These are phyloP conservation scores for Saksenaea oblongispora DNA, from an alignment of 371 early-diverging fungal species.

Conservation along the genomic window DNA sequence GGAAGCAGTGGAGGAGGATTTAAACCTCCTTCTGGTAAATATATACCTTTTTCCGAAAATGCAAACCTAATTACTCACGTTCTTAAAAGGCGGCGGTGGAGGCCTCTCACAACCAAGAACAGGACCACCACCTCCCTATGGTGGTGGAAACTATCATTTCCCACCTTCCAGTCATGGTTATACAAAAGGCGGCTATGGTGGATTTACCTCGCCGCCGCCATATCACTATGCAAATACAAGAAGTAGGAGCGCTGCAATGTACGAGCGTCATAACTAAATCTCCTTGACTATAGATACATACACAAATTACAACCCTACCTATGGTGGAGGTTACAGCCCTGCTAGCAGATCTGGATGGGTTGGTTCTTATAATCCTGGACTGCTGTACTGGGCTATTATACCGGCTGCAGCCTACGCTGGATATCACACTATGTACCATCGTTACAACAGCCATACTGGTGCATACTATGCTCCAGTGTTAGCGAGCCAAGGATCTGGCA, in stretches of 20 bases:
- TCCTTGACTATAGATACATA: constrained; percentile 22
- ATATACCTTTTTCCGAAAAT: neutral
- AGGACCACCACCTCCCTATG: constrained; percentile 18
- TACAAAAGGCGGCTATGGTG: constrained; percentile 42
- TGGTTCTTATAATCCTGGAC: constrained; percentile 39
- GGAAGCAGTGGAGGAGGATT: constrained; percentile 16
- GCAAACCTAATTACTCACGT: neutral
- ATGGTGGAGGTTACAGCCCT: constrained; percentile 37
- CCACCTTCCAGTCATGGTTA: constrained; percentile 19
- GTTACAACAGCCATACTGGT: constrained; percentile 39
- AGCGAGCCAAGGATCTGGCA: constrained; percentile 23
- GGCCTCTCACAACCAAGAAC: constrained; percentile 12
- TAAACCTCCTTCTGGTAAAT: constrained; percentile 10
- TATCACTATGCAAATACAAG: constrained; percentile 22
- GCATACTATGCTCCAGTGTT: constrained; percentile 52
- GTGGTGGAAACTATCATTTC: constrained; percentile 22
- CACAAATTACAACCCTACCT: constrained; percentile 37
- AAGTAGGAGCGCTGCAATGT: constrained; percentile 18
- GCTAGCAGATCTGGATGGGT: constrained; percentile 34
- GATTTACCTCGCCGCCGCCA: constrained; percentile 19
- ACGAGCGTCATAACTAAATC: neutral
- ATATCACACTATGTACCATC: constrained; percentile 35
- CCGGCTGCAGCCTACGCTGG: constrained; percentile 41
- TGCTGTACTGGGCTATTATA: constrained; percentile 39
- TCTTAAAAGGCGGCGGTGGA: neutral